phyloP scores from a whole-genome alignment of 2,329 filamentous ascomycete genomes.

The Macrophomina pseudophaseolina region DNA sequence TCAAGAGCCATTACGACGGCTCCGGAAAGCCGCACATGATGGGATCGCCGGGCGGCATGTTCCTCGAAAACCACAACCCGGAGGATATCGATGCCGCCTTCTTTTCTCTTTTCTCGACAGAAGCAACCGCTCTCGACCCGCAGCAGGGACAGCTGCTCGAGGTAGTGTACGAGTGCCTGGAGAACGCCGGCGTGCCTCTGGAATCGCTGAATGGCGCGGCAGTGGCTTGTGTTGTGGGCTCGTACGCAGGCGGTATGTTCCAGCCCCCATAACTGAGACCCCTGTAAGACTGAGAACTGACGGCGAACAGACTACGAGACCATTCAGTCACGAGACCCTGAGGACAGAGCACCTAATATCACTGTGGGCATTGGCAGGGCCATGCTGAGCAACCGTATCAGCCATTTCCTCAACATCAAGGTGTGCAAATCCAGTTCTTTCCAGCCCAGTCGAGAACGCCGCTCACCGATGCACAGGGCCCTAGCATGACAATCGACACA shows the following conservation, averaged over 20 bases:
- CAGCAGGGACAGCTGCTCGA: constrained; percentile 37
- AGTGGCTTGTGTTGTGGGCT: constrained; percentile 29
- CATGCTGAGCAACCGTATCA: constrained; percentile 37
- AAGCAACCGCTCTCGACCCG: constrained; percentile 36
- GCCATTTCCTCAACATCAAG: constrained; percentile 27
- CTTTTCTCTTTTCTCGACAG: constrained; percentile 32
- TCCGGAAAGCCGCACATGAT: constrained; percentile 43
- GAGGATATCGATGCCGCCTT: constrained; percentile 43
- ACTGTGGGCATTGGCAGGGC: constrained; percentile 37
- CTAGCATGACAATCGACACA: constrained; percentile 37
- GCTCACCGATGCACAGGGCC: constrained; percentile 32
- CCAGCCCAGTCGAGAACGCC: too few relatives aligned
- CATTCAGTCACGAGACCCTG: constrained; percentile 32
- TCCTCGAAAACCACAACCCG: constrained; percentile 42
- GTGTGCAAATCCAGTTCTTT: constrained; percentile 31
- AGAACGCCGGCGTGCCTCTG: constrained; percentile 38
- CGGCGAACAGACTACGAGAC: constrained; percentile 30
- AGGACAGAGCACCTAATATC: not conserved
- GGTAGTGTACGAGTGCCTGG: constrained; percentile 47
- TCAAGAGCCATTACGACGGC: constrained; percentile 40
- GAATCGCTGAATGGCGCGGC: constrained; percentile 27
- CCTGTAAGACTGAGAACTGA: too few relatives aligned
- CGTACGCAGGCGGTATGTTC: constrained; percentile 29
- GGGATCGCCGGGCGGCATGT: constrained; percentile 45
- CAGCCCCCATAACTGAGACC: too few relatives aligned